Evolutionary conservation across 2,329 filamentous ascomycete species (phyloP), one percentile per base, ranked within the genome.

Genomic region (Colletotrichum lini): DNA sequence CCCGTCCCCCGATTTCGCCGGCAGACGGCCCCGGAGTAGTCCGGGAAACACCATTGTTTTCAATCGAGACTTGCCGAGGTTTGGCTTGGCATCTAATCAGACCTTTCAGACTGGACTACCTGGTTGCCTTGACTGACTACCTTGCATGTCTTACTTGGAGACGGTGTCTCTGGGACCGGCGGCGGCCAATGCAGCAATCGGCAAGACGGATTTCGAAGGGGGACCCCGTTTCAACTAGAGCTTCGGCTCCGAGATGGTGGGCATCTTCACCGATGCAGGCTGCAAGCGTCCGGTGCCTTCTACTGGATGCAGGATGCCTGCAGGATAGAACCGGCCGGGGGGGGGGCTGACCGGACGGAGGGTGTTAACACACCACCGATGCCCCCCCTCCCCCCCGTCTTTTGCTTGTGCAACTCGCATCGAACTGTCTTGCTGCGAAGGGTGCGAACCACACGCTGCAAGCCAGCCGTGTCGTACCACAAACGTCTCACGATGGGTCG

Each of bases 401-500:
- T 26, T 26, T 26, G 26, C 26, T 26, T 26, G 26, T 26, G 26
- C 4, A 26, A 35, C 42, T 35, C 57, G 38, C 21, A 23, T n/a
- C 16, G 7, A 9, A 23, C 13, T 16, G 18, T 9, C 12, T 16
- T 35, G 45, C 58, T 38, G 44, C 30, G 23, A 35, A 30, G 16
- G 1, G 3, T 15, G 26, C 40, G 49, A 47, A 18, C 57, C 18
- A 38, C 16, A 49, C 40, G 16, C 12, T 10, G 58, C 18, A 15
- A 21, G 35, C 58, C 13, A 26, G 26, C 26, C 26, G 42, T 42
- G 45, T 56, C 50, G 50, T 42, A 35, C 50, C 50, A 57, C 65
- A 23, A 40, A 16, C 21, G 59, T 64, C 47, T 57, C 44, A 57
- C 35, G 60, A 68, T 57, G 65, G 59, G 65, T 21, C 50, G 65